Percentiles rank a stretch among this genome's conserved stretches.
These are phyloP conservation scores for Solanum lignicaule DNA, from an alignment of 257 asterid genomes.

Conservation along the genomic window DNA sequence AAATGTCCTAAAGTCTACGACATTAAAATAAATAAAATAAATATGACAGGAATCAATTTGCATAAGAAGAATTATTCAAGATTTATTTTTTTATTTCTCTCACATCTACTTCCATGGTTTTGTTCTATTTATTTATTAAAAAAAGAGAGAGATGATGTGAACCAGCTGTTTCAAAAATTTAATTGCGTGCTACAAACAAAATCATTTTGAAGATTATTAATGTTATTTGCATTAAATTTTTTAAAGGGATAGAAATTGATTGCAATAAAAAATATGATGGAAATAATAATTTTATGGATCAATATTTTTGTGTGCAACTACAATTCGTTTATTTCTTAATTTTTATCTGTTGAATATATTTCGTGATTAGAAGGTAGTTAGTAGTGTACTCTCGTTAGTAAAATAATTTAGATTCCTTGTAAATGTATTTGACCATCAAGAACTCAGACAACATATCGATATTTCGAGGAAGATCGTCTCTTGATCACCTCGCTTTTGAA, in stretches of 20 bases:
- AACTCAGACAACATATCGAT: background rate
- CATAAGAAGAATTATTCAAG: background rate
- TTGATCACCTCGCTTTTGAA: background rate
- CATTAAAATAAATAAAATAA: background rate
- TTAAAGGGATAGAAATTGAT: background rate
- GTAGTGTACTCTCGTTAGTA: background rate
- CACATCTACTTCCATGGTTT: background rate
- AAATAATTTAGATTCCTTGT: background rate
- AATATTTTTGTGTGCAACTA: background rate
- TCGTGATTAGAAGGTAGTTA: background rate
- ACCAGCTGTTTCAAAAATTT: background rate
- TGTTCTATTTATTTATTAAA: background rate
- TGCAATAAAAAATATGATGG: background rate
- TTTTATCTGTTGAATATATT: background rate
- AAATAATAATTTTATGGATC: background rate
- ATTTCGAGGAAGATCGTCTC: background rate
- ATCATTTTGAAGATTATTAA: background rate
- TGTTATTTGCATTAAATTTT: background rate
- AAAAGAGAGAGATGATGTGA: background rate
- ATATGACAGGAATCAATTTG: background rate
- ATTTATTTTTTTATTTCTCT: background rate
- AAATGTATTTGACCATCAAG: background rate
- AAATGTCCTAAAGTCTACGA: background rate
- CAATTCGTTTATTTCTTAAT: background rate
- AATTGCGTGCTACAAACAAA: background rate